phyloP scores from a whole-genome alignment of 1,284 basidiomycete genomes.

The Moesziomyces parantarcticus region DNA sequence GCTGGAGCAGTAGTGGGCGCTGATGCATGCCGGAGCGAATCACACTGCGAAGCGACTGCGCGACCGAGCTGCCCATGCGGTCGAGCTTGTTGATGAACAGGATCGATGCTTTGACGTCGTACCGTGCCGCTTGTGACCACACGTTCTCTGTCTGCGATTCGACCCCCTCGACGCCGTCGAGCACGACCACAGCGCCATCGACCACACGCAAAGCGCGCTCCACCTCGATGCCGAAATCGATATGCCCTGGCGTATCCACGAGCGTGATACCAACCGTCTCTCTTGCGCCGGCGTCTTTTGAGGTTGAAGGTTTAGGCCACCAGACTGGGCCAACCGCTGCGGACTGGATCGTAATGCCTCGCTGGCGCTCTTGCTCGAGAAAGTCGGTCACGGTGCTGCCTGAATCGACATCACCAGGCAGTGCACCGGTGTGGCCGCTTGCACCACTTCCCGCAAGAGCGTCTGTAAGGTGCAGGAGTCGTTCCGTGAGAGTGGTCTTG shows the following conservation, averaged over 20 bases:
- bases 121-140: conserved; percentile 86
- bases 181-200: conserved; percentile 85
- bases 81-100: conserved; percentile 90
- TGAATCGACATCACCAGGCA: conserved; percentile 82
- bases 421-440: conserved; percentile 2
- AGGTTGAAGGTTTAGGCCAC: conserved; percentile 71
- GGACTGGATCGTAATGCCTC: conserved; percentile 90
- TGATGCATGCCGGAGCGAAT: conserved; percentile 77
- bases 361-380: conserved; percentile 84
- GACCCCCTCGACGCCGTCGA: conserved; percentile 90
- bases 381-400: conserved; percentile 92
- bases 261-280: conserved; percentile 77
- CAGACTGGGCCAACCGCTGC: conserved; percentile 85
- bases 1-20: conserved; percentile 77
- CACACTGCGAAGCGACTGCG: conserved; percentile 77
- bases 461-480: conserved; percentile 80
- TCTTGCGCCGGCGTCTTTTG: conserved; percentile 65
- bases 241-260: conserved; percentile 90
- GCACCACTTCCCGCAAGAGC: conserved; percentile 72
- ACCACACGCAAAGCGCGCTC: conserved; percentile 89
- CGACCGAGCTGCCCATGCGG: conserved; percentile 81
- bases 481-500: conserved; percentile 90
- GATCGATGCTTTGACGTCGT: conserved; percentile 79
- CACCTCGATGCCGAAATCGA: conserved; percentile 94
- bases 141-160: conserved; percentile 89